phyloP scores from a whole-genome alignment of 2,329 filamentous ascomycete species.

The Sporothrix schenckii region DNA sequence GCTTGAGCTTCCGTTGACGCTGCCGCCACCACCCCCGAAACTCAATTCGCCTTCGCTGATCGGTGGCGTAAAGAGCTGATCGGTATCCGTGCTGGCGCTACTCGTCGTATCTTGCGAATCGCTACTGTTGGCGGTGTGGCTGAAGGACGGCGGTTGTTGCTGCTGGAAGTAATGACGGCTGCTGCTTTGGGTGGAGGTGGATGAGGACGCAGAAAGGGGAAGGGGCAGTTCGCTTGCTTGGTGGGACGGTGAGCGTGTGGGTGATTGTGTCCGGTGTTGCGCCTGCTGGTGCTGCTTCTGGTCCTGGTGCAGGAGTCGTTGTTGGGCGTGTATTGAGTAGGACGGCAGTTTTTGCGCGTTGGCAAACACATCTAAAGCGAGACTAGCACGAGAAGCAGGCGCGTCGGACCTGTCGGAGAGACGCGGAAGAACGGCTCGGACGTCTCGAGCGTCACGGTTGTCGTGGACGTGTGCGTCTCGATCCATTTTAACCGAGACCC shows the following conservation, averaged over 20 bases:
- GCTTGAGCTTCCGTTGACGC: slow-evolving; percentile 25
- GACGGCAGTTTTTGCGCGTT: slow-evolving; percentile 31
- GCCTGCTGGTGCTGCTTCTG: slow-evolving; percentile 30
- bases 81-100: slow-evolving; percentile 46
- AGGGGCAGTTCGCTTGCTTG: slow-evolving; percentile 21
- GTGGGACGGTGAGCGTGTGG: slow-evolving; percentile 28
- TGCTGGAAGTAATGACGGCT: slow-evolving; percentile 33
- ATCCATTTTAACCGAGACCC: slow-evolving; percentile 37
- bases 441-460: slow-evolving; percentile 25
- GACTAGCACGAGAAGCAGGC: slow-evolving; percentile 34
- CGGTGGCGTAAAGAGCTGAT: slow-evolving; percentile 51
- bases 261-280: slow-evolving; percentile 31
- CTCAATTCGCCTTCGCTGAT: slow-evolving; percentile 49
- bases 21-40: slow-evolving; percentile 43
- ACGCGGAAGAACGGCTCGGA: slow-evolving; percentile 35
- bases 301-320: slow-evolving; percentile 27
- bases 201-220: slow-evolving; percentile 19
- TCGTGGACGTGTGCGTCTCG: slow-evolving; percentile 31
- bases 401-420: slow-evolving; percentile 36
- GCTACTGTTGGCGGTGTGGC: slow-evolving; percentile 28
- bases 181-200: slow-evolving; percentile 31
- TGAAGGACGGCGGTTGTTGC: slow-evolving; percentile 2
- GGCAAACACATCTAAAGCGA: slow-evolving; percentile 31
- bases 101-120: slow-evolving; percentile 45
- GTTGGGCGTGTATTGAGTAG: slow-evolving; percentile 25